Evolutionary conservation across 345 rosid genomes (phyloP).

Genomic region (Eucalyptus tenuipes): DNA sequence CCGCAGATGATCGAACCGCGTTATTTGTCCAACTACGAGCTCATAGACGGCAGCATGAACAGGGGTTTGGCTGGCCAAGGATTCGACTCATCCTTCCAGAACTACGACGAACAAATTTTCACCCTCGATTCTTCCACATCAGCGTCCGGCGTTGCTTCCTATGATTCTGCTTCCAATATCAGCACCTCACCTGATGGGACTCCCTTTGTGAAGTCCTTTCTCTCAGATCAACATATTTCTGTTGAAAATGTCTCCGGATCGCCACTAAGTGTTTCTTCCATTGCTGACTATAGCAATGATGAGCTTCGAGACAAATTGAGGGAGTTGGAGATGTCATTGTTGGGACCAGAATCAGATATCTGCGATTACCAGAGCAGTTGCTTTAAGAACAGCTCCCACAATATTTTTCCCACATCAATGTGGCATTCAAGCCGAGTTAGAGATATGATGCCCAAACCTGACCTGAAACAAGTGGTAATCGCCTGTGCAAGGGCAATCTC

Average conservation of each 20-base stretch:
- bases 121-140: not conserved
- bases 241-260: not conserved
- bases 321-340: not conserved
- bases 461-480: not conserved
- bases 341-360: not conserved
- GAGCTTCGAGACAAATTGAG: not conserved
- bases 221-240: not conserved
- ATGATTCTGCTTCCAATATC: not conserved
- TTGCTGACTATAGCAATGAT: not conserved
- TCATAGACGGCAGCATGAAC: not conserved
- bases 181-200: not conserved
- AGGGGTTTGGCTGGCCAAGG: not conserved
- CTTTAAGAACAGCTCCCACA: not conserved
- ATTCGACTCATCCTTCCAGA: not conserved
- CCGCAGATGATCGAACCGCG: not conserved
- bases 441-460: not conserved
- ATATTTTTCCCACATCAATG: not conserved
- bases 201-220: not conserved
- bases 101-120: not conserved
- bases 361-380: not conserved
- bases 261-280: not conserved
- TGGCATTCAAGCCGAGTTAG: not conserved
- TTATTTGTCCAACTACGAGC: not conserved
- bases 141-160: not conserved
- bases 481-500: not conserved